These are phyloP conservation scores for Arabidopsis suecica DNA, from an alignment of 345 rosid genomes.

Conservation along the genomic window DNA sequence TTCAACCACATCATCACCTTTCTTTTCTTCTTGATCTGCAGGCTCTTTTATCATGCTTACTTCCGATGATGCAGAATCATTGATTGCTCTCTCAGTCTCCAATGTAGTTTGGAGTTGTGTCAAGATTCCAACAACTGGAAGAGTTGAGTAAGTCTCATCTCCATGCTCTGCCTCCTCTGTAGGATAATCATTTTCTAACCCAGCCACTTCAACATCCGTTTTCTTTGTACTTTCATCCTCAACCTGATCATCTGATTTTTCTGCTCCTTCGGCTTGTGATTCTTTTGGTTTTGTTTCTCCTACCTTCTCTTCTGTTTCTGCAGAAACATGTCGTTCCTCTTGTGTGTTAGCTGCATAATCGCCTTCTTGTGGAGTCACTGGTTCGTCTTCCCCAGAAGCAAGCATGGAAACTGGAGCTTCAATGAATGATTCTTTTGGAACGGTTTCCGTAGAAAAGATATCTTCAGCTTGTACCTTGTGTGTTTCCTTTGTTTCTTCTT, in stretches of 20 bases:
- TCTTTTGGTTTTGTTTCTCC: slow-evolving; percentile 34
- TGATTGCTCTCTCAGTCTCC: slow-evolving; percentile 27
- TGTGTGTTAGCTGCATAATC: slow-evolving; percentile 25
- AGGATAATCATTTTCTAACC: slow-evolving; percentile 19
- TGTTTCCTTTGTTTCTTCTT: slow-evolving; percentile 37
- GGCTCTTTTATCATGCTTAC: background rate
- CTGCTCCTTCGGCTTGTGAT: slow-evolving; percentile 28
- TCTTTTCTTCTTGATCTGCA: background rate
- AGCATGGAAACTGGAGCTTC: slow-evolving; percentile 40
- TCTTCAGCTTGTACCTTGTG: slow-evolving; percentile 25
- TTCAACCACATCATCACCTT: background rate
- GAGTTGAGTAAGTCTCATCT: slow-evolving; percentile 28
- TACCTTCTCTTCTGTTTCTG: background rate
- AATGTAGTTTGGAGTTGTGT: slow-evolving; percentile 37
- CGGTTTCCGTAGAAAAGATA: slow-evolving; percentile 12
- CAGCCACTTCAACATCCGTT: slow-evolving; percentile 16
- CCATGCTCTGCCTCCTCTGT: slow-evolving; percentile 35
- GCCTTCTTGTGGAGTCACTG: slow-evolving; percentile 36
- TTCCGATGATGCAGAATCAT: background rate
- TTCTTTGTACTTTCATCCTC: slow-evolving; percentile 42
- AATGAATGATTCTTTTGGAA: slow-evolving; percentile 24
- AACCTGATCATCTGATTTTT: slow-evolving; percentile 42
- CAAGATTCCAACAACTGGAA: slow-evolving; percentile 44
- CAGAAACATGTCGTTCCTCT: slow-evolving; percentile 19
- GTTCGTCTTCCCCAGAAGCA: slow-evolving; percentile 40